These are phyloP conservation scores for Penicillium hesseltinei DNA, from an alignment of 2,329 filamentous ascomycete species.

Conservation along the genomic window DNA sequence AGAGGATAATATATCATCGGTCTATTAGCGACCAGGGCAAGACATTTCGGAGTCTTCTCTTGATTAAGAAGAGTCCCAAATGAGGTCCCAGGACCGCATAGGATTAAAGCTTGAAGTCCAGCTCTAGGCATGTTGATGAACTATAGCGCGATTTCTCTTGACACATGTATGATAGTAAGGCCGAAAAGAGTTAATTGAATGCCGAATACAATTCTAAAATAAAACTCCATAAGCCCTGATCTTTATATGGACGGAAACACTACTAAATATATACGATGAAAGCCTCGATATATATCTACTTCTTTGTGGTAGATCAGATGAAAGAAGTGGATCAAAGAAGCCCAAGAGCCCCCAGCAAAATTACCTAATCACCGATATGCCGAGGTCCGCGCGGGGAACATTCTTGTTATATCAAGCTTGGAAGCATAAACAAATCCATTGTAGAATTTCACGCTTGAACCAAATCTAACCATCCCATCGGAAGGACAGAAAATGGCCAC, in stretches of 20 bases:
- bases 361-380: conserved; percentile 23
- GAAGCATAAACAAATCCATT: neutral
- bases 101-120: neutral
- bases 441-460: neutral
- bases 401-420: conserved; percentile 3
- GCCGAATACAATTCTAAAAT: neutral
- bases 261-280: neutral
- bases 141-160: neutral
- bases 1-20: conserved; percentile 3
- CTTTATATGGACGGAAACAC: neutral
- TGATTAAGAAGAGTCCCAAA: neutral
- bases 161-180: neutral
- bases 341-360: neutral
- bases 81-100: conserved; percentile 1
- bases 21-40: conserved; percentile 1
- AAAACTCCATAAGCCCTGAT: neutral
- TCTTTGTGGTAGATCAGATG: conserved; percentile 3
- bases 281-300: neutral
- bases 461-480: neutral
- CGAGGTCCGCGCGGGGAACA: conserved; percentile 16
- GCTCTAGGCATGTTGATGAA: neutral
- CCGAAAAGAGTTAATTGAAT: neutral
- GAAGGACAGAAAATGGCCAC: conserved; percentile 20
- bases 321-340: conserved; percentile 3
- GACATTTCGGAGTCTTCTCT: neutral